These are phyloP conservation scores for Botrytis tulipae DNA, from an alignment of 2,329 filamentous ascomycete genomes.

Conservation along the genomic window DNA sequence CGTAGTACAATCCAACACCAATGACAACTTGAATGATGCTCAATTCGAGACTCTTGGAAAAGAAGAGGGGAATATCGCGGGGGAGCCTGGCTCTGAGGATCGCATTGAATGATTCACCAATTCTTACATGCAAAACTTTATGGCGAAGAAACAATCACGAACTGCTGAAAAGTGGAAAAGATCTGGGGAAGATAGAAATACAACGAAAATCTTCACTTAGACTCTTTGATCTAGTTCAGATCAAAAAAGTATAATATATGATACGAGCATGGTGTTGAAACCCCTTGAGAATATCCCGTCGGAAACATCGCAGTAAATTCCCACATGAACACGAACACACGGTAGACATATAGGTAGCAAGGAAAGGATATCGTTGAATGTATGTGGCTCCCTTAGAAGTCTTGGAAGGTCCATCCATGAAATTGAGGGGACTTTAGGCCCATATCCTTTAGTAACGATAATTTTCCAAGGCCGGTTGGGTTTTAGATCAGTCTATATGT, in stretches of 20 bases:
- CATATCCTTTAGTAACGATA: not conserved
- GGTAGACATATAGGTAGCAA: not conserved
- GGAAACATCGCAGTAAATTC: not conserved
- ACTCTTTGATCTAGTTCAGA: not conserved
- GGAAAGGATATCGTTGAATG: not conserved
- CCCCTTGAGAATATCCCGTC: not conserved
- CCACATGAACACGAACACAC: not conserved
- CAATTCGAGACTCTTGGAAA: not conserved
- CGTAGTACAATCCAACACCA: too few relatives aligned
- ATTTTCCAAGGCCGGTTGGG: not conserved
- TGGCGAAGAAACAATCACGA: not conserved
- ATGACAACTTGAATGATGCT: not conserved
- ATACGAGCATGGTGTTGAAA: not conserved
- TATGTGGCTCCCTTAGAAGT: not conserved
- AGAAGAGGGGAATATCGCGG: not conserved
- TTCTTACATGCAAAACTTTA: not conserved
- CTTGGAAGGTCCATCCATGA: conserved; percentile 5
- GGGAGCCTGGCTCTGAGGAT: not conserved
- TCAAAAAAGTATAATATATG: not conserved
- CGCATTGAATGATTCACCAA: not conserved
- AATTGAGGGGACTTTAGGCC: conserved; percentile 1
- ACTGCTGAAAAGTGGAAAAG: not conserved
- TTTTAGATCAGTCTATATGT: not conserved
- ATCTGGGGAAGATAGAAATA: not conserved
- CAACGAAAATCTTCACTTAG: not conserved